Conservation (phyloP, 129 eudicot species). For the Saposhnikovia divaricata region DNA sequence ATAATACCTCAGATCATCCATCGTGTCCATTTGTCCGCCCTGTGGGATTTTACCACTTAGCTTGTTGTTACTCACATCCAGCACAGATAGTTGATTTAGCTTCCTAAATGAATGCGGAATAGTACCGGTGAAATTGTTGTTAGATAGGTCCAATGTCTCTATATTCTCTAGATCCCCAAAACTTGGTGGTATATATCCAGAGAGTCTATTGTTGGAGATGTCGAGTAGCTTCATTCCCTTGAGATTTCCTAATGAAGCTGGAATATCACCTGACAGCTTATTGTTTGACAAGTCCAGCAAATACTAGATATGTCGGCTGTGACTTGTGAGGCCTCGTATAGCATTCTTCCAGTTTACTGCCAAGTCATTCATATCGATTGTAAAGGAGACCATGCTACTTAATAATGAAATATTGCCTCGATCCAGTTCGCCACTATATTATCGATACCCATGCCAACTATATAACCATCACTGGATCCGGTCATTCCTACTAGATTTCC, state of each 20-base stretch:
- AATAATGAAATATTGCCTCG: no score
- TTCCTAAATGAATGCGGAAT: constrained; percentile 17
- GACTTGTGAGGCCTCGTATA: constrained; percentile 34
- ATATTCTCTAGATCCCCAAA: constrained; percentile 29
- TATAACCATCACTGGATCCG: no score
- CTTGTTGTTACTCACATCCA: constrained; percentile 48
- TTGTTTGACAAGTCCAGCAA: constrained; percentile 45
- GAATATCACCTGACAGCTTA: constrained; percentile 34
- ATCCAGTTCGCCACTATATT: no score
- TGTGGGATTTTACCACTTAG: constrained; percentile 34
- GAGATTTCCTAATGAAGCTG: constrained; percentile 38
- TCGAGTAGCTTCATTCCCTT: constrained; percentile 41
- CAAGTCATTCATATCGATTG: constrained; percentile 32
- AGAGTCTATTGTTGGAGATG: constrained; percentile 34
- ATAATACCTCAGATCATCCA: constrained; percentile 27
- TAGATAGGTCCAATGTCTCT: constrained; percentile 46
- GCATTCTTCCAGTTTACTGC: constrained; percentile 52
- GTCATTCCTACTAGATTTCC: no score
- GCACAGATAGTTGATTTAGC: constrained; percentile 23
- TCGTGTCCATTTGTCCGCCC: constrained; percentile 46
- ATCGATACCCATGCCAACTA: no score
- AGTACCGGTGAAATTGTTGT: constrained; percentile 6
- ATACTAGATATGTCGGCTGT: constrained; percentile 32
- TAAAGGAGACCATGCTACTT: constrained; percentile 1
- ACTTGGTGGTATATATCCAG: constrained; percentile 34